These are phyloP conservation scores for Capsella rubella DNA, from an alignment of 441 rosid genomes.

Conservation along the genomic window DNA sequence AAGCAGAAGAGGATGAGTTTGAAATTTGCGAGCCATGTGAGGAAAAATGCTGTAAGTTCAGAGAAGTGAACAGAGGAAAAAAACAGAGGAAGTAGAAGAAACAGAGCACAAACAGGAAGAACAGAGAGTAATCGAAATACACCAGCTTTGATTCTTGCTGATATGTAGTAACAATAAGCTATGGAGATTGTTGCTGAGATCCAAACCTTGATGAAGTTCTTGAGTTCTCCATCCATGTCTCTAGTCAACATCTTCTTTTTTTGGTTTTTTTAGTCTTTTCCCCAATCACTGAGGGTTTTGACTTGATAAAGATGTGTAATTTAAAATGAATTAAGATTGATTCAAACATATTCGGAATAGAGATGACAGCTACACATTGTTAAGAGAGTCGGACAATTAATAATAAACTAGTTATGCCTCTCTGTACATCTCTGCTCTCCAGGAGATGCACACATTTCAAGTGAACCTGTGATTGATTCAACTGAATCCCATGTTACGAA, in stretches of 20 bases:
- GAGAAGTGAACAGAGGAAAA: conserved; percentile 51
- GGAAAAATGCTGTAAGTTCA: conserved; percentile 48
- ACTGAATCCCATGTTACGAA: not conserved
- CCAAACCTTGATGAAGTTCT: conserved; percentile 59
- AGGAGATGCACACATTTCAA: too few species aligned
- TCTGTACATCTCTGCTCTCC: too few species aligned
- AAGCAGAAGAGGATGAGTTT: conserved; percentile 74
- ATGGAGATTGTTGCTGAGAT: conserved; percentile 43
- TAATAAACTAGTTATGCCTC: too few species aligned
- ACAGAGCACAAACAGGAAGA: conserved; percentile 54
- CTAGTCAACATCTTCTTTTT: not conserved
- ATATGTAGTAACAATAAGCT: conserved; percentile 56
- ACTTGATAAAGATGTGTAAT: conserved; percentile 8
- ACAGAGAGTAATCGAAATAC: conserved; percentile 58
- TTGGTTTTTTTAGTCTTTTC: not conserved
- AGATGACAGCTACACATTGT: too few species aligned
- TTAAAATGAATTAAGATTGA: not conserved
- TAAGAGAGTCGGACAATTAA: too few species aligned
- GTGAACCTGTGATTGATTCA: not conserved
- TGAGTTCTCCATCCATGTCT: conserved; percentile 51
- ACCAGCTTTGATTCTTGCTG: conserved; percentile 47
- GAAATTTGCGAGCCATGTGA: conserved; percentile 70
- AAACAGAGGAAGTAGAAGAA: conserved; percentile 57
- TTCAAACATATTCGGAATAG: not conserved
- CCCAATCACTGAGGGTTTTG: not conserved